Conservation (phyloP, 2,329 filamentous ascomycete species). For the Pyrenophora seminiperda region DNA sequence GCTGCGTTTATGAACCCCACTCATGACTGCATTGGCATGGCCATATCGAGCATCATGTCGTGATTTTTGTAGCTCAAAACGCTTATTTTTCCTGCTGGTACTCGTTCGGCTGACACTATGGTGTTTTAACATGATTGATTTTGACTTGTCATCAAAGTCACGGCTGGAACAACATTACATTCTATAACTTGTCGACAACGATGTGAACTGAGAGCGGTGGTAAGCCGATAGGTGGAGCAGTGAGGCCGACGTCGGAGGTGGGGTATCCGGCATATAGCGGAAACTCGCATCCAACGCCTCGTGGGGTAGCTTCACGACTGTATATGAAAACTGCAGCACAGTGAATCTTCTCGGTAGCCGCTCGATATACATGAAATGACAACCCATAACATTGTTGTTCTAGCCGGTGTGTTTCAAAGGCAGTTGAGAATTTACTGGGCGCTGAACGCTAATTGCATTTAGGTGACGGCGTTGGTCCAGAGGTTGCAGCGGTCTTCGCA, state of each 20-base stretch:
- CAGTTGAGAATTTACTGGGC: not conserved
- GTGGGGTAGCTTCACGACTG: conserved; percentile 13
- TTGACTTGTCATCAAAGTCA: no score
- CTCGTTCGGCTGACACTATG: no score
- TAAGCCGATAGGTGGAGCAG: conserved; percentile 4
- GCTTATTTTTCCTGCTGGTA: no score
- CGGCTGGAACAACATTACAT: not conserved
- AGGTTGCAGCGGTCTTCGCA: conserved; percentile 37
- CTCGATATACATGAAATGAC: conserved; percentile 35
- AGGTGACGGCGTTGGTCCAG: conserved; percentile 51
- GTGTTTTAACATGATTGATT: no score
- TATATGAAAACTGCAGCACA: conserved; percentile 7
- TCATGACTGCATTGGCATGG: no score
- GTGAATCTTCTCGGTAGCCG: not conserved
- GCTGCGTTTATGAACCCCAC: no score
- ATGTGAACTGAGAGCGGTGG: not conserved
- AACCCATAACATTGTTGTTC: conserved; percentile 51
- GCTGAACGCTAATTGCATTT: conserved; percentile 22
- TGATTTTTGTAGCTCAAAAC: no score
- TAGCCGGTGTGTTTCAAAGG: conserved; percentile 41
- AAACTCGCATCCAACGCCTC: not conserved
- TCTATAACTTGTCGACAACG: not conserved
- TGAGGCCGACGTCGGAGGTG: conserved; percentile 13
- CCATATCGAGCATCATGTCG: no score
- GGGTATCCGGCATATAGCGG: conserved; percentile 6